Conservation (phyloP, 139 green algal genomes). For the Closterium sp. region DNA sequence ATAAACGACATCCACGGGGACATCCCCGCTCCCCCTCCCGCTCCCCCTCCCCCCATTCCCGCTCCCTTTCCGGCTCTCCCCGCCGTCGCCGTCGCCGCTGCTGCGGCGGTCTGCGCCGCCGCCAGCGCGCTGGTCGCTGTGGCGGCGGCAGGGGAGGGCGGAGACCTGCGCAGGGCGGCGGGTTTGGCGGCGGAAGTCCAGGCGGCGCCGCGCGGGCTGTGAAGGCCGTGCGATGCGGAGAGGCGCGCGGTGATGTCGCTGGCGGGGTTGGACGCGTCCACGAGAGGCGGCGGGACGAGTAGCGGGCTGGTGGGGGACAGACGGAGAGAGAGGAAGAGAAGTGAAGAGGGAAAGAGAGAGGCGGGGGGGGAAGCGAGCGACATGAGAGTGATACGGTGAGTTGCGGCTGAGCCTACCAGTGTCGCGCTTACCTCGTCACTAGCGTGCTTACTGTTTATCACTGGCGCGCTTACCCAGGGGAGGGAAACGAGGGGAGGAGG, state of each 20-base stretch:
- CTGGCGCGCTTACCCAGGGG: not conserved
- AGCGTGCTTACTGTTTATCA: not conserved
- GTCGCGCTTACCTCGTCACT: not conserved
- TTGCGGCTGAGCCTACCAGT: no score
- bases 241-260: not conserved
- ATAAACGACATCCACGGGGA: not conserved
- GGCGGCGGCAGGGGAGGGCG: not conserved
- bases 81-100: not conserved
- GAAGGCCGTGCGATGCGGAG: not conserved
- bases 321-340: not conserved
- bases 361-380: no score
- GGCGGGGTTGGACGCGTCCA: not conserved
- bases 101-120: not conserved
- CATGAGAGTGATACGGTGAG: no score
- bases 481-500: not conserved
- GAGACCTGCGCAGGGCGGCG: not conserved
- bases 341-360: not conserved
- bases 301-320: not conserved
- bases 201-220: not conserved
- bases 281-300: not conserved
- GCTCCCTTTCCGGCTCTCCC: not conserved
- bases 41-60: not conserved
- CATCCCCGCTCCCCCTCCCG: not conserved
- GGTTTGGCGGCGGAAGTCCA: not conserved
- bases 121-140: not conserved